A percentile compares a stretch with the other conserved stretches of the same genome.
These are phyloP conservation scores for Xylaria sp. DNA, from an alignment of 2,329 filamentous ascomycete species.

Conservation along the genomic window DNA sequence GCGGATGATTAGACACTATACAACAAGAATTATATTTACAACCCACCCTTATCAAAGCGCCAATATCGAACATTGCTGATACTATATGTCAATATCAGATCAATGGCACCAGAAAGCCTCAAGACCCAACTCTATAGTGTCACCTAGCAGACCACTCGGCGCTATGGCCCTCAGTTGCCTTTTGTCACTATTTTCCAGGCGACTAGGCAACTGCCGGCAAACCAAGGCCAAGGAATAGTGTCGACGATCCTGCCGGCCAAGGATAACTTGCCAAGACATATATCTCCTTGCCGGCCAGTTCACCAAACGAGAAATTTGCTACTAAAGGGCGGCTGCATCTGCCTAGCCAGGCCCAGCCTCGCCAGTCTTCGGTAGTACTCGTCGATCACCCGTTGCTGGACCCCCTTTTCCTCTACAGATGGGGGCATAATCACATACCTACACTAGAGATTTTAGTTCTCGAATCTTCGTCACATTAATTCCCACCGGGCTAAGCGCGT, in stretches of 20 bases:
- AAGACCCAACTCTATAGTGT: neutral
- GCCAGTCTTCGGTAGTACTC: slow-evolving; percentile 23
- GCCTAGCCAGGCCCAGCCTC: slow-evolving; percentile 25
- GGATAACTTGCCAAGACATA: slow-evolving; percentile 26
- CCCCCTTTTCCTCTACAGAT: slow-evolving; percentile 21
- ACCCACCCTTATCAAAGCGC: neutral
- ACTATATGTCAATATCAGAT: slow-evolving; percentile 1
- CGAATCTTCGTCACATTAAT: slow-evolving; percentile 22
- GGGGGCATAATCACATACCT: neutral
- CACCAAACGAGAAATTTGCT: slow-evolving; percentile 1
- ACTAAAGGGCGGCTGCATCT: slow-evolving; percentile 29
- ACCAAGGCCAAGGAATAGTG: slow-evolving; percentile 18
- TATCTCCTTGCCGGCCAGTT: neutral
- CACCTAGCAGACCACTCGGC: neutral
- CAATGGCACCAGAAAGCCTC: neutral
- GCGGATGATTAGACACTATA: slow-evolving; percentile 23
- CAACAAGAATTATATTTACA: neutral
- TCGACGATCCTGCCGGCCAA: slow-evolving; percentile 14
- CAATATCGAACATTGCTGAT: slow-evolving; percentile 5
- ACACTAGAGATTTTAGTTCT: slow-evolving; percentile 8
- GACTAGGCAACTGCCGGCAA: neutral
- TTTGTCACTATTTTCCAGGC: neutral
- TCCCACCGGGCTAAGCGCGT: slow-evolving; percentile 1
- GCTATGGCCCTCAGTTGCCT: neutral
- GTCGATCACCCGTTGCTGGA: slow-evolving; percentile 33